These are phyloP conservation scores for Acanthamoeba rhysodes DNA, from an alignment of 208 protist genomes.

Conservation along the genomic window DNA sequence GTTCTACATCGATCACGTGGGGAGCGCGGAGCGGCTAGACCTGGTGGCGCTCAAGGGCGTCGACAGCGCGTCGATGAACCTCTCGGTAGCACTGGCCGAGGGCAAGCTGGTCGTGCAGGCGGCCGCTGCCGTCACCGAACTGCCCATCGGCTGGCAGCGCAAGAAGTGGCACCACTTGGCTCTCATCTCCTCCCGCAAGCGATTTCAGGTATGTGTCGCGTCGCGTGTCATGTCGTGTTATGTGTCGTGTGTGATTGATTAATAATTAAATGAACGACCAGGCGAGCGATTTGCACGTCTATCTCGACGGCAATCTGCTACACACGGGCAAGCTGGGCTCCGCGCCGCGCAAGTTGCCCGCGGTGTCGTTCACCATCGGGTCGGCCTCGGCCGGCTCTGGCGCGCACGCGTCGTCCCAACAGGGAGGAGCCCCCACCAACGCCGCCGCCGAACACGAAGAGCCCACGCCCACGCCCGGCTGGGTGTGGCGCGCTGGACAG, in stretches of 20 bases:
- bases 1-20: not conserved
- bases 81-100: not conserved
- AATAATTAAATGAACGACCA: not conserved
- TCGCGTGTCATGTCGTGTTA: not conserved
- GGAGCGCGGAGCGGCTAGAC: not conserved
- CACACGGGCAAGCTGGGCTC: conserved; percentile 7
- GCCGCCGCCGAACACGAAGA: not conserved
- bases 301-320: not conserved
- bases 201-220: not conserved
- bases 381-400: not conserved
- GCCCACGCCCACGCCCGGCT: not conserved
- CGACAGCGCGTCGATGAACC: not conserved
- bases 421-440: not conserved
- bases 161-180: conserved; percentile 45
- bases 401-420: too few species aligned
- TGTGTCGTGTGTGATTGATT: not conserved
- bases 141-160: not conserved
- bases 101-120: not conserved
- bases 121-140: not conserved
- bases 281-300: not conserved
- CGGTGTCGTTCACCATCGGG: not conserved
- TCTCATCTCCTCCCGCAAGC: conserved; percentile 4
- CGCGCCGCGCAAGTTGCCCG: not conserved
- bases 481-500: conserved; percentile 21
- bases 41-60: not conserved